These are phyloP conservation scores for Cryptosporidium baileyi DNA, from an alignment of 169 alveolate species.

Conservation along the genomic window DNA sequence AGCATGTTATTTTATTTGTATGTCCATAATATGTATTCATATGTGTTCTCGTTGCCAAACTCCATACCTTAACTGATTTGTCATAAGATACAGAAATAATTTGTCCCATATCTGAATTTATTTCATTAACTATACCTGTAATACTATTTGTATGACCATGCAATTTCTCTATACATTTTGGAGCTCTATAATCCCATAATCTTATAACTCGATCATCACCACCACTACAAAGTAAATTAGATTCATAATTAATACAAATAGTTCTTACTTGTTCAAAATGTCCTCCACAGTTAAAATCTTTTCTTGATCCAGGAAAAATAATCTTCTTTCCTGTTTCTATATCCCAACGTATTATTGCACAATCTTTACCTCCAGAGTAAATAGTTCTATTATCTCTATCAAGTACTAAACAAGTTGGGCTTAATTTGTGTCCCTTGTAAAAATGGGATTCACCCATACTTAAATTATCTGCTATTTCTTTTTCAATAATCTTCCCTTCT, in stretches of 20 bases:
- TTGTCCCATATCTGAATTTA: constrained; percentile 58
- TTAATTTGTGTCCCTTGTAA: constrained; percentile 74
- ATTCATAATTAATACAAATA: constrained; percentile 56
- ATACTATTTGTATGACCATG: constrained; percentile 74
- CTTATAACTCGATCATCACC: constrained; percentile 74
- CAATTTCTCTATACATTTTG: constrained; percentile 40
- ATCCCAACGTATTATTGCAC: constrained; percentile 76
- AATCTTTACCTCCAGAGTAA: constrained; percentile 77
- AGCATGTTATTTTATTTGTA: constrained; percentile 59
- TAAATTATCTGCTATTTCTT: constrained; percentile 24
- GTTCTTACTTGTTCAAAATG: constrained; percentile 69
- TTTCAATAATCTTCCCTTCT: constrained; percentile 10
- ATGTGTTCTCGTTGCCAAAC: constrained; percentile 60
- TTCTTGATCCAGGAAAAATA: constrained; percentile 58
- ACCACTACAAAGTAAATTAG: constrained; percentile 71
- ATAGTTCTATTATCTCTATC: constrained; percentile 57
- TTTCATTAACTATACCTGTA: constrained; percentile 70
- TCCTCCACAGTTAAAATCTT: constrained; percentile 64
- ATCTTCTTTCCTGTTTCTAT: constrained; percentile 65
- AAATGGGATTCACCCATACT: constrained; percentile 14
- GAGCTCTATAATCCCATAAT: constrained; percentile 74
- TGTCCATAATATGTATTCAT: constrained; percentile 73
- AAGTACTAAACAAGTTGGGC: constrained; percentile 74
- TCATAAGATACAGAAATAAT: constrained; percentile 71
- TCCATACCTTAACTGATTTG: constrained; percentile 74